Base-by-base conservation (phyloP, 257 asterid genomes). In the Lavandula angustifolia region DNA sequence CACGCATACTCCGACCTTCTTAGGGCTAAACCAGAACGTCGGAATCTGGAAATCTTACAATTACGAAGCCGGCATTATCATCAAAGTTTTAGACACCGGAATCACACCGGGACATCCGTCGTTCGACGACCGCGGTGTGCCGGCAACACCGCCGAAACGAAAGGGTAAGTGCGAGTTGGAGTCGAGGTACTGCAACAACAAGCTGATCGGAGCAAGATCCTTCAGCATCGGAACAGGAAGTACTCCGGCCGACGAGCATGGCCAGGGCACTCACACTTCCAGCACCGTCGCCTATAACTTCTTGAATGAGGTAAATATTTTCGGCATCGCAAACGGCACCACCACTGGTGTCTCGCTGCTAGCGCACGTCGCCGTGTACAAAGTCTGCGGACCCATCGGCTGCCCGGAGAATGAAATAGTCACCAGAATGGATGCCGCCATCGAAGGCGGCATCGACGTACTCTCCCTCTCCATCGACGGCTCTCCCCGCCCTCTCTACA, bases 161-260 rank as follows among this genome's bases (percentile, higher is more conserved):
- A 80, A 64, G 13, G 85, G 85, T 7, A 63, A 63, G n/a, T 76
- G 85, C 22, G 72, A 73, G 6, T 37, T 76, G 9, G 31, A 66
- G 7, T 29, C 57, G 9, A 10, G 35, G 0, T 2, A 3, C 4
- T 80, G 85, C 14, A 80, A 80, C 67, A 80, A 80, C 56, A 80
- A 82, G 59, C 66, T 82, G 16, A 77, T 80, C 3, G 88, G 85
- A 11, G 88, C 78, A 0, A 75, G 85, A 42, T 66, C 55, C 29
- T 82, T 77, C 12, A 0, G 0, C 3, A 9, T 6, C 9, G 37
- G 60, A 5, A 67, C 37, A 1, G 6, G 8, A 2, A 12, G 41
- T 22, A 74, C 51, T 3, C 76, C 85, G 0, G 27, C 53, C 16
- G 88, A 80, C 59, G 16, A 6, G 0, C 46, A 44, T 0, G 85